phyloP scores from a whole-genome alignment of 2,329 filamentous ascomycete genomes.

The Cercospora beticola region DNA sequence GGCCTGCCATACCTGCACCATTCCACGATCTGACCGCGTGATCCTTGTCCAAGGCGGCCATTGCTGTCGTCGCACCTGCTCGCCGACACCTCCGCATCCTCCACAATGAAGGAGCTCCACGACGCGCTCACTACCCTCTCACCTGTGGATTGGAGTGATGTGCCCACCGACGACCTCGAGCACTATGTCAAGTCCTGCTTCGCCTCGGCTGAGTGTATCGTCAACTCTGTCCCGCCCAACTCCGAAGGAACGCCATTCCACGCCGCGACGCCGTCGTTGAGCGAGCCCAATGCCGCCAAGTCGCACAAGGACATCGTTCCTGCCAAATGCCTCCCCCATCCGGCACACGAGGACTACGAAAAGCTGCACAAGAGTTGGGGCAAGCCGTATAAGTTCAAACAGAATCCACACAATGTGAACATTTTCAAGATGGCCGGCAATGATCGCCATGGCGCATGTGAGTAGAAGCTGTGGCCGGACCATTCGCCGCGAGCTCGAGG shows the following conservation, averaged over 20 bases:
- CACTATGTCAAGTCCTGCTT: slow-evolving; percentile 45
- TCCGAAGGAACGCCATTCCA: slow-evolving; percentile 47
- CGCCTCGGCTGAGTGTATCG: slow-evolving; percentile 64
- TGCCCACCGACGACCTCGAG: slow-evolving; percentile 45
- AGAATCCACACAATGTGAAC: slow-evolving; percentile 73
- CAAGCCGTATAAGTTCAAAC: slow-evolving; percentile 74
- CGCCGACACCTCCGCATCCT: not conserved
- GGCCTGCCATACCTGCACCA: not conserved
- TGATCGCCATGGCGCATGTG: slow-evolving; percentile 60
- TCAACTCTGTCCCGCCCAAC: slow-evolving; percentile 71
- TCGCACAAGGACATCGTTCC: slow-evolving; percentile 54
- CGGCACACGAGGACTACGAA: slow-evolving; percentile 54
- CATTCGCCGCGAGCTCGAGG: not conserved
- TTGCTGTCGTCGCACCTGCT: not conserved
- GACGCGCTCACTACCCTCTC: slow-evolving; percentile 47
- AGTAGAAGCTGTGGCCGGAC: not conserved
- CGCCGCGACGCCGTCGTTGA: slow-evolving; percentile 55
- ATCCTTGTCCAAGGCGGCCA: not conserved
- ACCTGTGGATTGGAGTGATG: slow-evolving; percentile 47
- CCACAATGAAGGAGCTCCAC: slow-evolving; percentile 45
- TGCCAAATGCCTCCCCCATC: slow-evolving; percentile 51
- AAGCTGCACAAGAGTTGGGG: slow-evolving; percentile 78
- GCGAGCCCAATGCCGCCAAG: slow-evolving; percentile 54
- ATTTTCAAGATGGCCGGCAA: slow-evolving; percentile 78
- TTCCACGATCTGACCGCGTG: not conserved